Percentiles rank a stretch among this genome's conserved stretches.
These are phyloP conservation scores for Bretziella fagacearum DNA, from an alignment of 2,329 filamentous ascomycete species.

Conservation along the genomic window DNA sequence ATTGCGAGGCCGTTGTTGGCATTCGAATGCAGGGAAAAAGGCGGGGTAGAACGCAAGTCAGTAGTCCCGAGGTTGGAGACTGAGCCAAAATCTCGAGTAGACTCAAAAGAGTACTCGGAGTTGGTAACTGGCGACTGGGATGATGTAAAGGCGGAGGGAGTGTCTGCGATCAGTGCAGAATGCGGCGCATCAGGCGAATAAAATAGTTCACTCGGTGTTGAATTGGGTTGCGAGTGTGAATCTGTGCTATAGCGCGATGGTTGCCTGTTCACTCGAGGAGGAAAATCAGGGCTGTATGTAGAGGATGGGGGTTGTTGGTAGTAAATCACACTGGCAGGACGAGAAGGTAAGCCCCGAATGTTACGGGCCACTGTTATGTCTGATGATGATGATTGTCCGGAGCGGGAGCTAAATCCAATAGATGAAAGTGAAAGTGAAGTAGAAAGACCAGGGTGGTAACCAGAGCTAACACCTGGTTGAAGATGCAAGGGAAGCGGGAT, in stretches of 20 bases:
- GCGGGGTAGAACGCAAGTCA: not conserved
- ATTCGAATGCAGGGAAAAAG: not conserved
- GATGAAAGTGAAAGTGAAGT: constrained; percentile 8
- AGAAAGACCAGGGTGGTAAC: not conserved
- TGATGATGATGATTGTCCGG: constrained; percentile 5
- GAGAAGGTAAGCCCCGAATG: constrained; percentile 1
- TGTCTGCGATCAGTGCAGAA: not conserved
- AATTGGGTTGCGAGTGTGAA: not conserved
- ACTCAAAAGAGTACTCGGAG: constrained; percentile 1
- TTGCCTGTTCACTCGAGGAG: not conserved
- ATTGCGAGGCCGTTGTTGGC: not conserved
- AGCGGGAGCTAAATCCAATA: not conserved
- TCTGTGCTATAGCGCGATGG: not conserved
- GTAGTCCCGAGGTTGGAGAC: not conserved
- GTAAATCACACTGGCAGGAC: constrained; percentile 6
- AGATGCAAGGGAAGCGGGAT: not conserved
- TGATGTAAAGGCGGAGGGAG: not conserved
- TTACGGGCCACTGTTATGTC: constrained; percentile 1
- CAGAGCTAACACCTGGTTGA: not conserved
- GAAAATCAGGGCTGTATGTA: not conserved
- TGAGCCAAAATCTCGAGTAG: not conserved
- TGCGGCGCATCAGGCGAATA: not conserved
- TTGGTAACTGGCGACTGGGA: not conserved
- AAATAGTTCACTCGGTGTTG: not conserved
- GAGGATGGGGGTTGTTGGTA: not conserved